A percentile compares a stretch with the other conserved stretches of the same genome.
These are phyloP conservation scores for Salvia hispanica DNA, from an alignment of 257 asterid species.

Conservation along the genomic window DNA sequence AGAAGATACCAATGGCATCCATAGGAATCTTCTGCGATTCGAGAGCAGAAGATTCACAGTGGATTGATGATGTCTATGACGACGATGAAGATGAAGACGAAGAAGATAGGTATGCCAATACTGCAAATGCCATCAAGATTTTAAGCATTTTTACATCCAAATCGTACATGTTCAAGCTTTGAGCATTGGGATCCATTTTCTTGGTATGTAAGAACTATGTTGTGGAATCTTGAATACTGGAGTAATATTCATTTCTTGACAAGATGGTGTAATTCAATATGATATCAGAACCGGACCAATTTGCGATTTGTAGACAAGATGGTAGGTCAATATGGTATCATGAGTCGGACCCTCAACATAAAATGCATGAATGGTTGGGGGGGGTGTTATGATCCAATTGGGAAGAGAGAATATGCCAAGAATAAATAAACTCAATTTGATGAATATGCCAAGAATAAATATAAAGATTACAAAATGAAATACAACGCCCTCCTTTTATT, in stretches of 20 bases:
- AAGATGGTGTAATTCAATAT: neutral
- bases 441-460: neutral
- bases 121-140: neutral
- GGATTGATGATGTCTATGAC: conserved; percentile 31
- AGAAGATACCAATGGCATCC: conserved; percentile 39
- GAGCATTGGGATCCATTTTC: conserved; percentile 1
- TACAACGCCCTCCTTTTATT: conserved; percentile 37
- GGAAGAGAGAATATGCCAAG: too few relatives aligned
- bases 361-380: too few relatives aligned
- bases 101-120: conserved; percentile 24
- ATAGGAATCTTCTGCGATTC: conserved; percentile 34
- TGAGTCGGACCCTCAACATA: neutral
- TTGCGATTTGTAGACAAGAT: too few relatives aligned
- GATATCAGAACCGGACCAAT: too few relatives aligned
- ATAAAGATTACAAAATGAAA: conserved; percentile 7
- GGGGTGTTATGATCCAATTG: too few relatives aligned
- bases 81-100: conserved; percentile 18
- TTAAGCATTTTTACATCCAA: conserved; percentile 10
- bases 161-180: conserved; percentile 26
- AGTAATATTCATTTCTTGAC: neutral
- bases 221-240: neutral
- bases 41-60: conserved; percentile 45
- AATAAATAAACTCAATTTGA: too few relatives aligned
- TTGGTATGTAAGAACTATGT: conserved; percentile 10
- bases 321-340: too few relatives aligned